These are phyloP conservation scores for Pezicula radicicola DNA, from an alignment of 2,329 filamentous ascomycete species.

Conservation along the genomic window DNA sequence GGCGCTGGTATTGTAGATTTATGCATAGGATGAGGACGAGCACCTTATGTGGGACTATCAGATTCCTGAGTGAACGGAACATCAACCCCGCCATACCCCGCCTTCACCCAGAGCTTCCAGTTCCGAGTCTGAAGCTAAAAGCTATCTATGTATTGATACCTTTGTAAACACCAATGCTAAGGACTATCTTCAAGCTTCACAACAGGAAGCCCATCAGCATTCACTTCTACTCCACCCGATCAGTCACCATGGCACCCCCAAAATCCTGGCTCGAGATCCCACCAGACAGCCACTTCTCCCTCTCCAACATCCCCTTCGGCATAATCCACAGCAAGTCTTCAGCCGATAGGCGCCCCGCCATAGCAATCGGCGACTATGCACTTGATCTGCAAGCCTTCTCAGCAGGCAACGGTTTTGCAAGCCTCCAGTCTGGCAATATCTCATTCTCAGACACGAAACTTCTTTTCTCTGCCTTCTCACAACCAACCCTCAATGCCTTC, in stretches of 20 bases:
- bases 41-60: no score
- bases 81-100: no score
- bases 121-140: no score
- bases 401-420: conserved; percentile 54
- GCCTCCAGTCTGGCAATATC: conserved; percentile 38
- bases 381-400: conserved; percentile 65
- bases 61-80: no score
- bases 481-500: conserved; percentile 69
- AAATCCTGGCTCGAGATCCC: conserved; percentile 29
- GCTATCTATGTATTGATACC: no score
- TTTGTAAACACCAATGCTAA: not conserved
- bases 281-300: conserved; percentile 51
- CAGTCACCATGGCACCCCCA: conserved; percentile 23
- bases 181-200: not conserved
- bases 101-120: no score
- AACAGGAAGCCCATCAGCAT: not conserved
- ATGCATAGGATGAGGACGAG: no score
- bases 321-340: conserved; percentile 50
- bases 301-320: conserved; percentile 75
- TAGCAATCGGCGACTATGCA: conserved; percentile 66
- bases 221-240: conserved; percentile 1
- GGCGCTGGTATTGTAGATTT: no score
- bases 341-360: conserved; percentile 51
- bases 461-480: conserved; percentile 59
- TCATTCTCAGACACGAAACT: conserved; percentile 39